Evolutionary conservation across 768 basidiomycete genomes (phyloP), one percentile per base, ranked within the genome.

Genomic region (Lentinula sp.): DNA sequence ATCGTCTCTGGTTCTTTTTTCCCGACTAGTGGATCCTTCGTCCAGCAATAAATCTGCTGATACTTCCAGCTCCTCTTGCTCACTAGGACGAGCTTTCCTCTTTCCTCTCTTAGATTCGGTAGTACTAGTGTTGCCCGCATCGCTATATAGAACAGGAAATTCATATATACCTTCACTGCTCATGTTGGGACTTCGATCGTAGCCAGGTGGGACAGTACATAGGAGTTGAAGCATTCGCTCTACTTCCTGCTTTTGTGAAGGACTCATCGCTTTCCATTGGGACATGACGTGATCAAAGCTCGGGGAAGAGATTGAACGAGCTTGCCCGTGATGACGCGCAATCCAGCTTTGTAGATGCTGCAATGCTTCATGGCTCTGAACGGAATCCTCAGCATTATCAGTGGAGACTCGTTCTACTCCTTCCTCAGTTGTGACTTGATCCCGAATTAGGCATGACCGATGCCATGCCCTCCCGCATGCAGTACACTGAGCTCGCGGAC

Each of bases 391-490:
- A 32, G 9, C 34, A 16, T 57, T 40, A 28, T 1, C 21, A 11
- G 18, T 15, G 39, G 2, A 11, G 15, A 9, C 31, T 16, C 28
- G 13, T 31, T 49, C 45, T 10, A 16, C 43, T 15, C 5, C 37
- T 53, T 53, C 31, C 15, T 53, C 32, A 34, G 5, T 39, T 7
- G 3, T 11, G 31, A 3, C 32, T 34, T 49, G 23, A 18, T 59
- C 46, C 28, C 46, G 31, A 23, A 48, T 46, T 6, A 46, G n/a
- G 23, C 57, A 59, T 28, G 46, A 35, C 23, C 57, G 28, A 49
- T 59, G 57, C 43, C 48, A 59, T n/a, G 57, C 57, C 34, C 32
- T 59, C n/a, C 57, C 57, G 11, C 57, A 15, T 28, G 45, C 56
- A 28, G 32, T 46, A 39, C 57, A 59, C 10, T 48, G 31, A n/a